phyloP scores from a whole-genome alignment of 257 asterid species.

The Solanum pinnatisectum region DNA sequence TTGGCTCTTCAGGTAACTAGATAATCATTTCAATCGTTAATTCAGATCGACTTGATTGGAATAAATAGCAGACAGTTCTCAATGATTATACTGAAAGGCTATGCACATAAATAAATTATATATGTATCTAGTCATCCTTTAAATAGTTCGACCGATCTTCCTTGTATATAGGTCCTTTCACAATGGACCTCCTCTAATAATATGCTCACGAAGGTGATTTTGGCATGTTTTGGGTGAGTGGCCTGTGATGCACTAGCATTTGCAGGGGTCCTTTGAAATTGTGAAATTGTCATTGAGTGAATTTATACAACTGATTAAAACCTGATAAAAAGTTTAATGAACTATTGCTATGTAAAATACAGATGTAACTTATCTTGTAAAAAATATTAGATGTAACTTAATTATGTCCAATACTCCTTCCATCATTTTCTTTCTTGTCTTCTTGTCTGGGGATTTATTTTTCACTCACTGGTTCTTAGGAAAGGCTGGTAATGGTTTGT shows the following conservation, averaged over 20 bases:
- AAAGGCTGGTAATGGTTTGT: not conserved
- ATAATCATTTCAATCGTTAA: not conserved
- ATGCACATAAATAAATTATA: not conserved
- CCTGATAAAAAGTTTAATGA: not conserved
- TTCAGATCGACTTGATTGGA: not conserved
- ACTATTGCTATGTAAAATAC: not conserved
- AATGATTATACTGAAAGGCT: not conserved
- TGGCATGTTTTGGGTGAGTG: not conserved
- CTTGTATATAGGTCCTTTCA: not conserved
- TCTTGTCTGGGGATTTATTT: not conserved
- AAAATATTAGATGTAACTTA: not conserved
- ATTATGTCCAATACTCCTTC: not conserved
- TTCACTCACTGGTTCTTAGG: not conserved
- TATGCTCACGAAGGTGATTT: not conserved
- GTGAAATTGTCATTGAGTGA: not conserved
- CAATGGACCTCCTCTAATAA: not conserved
- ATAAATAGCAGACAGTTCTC: not conserved
- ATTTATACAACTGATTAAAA: not conserved
- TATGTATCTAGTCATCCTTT: not conserved
- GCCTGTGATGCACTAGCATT: not conserved
- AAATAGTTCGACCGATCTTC: not conserved
- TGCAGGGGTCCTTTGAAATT: not conserved
- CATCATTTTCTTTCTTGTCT: not conserved
- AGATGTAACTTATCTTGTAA: not conserved
- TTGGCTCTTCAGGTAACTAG: conserved; percentile 75